A percentile compares a stretch with the other conserved stretches of the same genome.
These are phyloP conservation scores for Tephrocybe sp. DNA, from an alignment of 768 basidiomycete species.

Conservation along the genomic window DNA sequence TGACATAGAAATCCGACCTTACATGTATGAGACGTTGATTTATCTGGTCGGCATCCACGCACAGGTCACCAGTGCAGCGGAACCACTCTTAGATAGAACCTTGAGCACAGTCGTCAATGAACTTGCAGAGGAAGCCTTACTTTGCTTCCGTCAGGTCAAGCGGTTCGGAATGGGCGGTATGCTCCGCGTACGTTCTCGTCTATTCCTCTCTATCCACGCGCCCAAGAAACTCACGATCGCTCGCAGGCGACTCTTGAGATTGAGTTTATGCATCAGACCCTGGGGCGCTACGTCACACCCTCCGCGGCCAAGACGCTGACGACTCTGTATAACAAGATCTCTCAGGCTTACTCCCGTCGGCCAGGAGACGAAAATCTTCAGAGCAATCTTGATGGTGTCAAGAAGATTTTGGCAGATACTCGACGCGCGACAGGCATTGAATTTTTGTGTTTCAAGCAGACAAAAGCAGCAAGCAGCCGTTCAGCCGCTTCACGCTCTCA, in stretches of 20 bases:
- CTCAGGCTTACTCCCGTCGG: conserved; percentile 84
- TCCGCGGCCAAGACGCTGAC: conserved; percentile 82
- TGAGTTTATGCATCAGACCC: conserved; percentile 97
- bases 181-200: conserved; percentile 69
- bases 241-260: conserved; percentile 94
- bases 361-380: conserved; percentile 88
- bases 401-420: conserved; percentile 86
- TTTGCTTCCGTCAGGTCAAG: conserved; percentile 85
- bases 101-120: conserved; percentile 81
- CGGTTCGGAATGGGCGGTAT: conserved; percentile 98
- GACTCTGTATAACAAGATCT: conserved; percentile 93
- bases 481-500: conserved; percentile 16
- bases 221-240: not conserved
- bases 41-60: conserved; percentile 91
- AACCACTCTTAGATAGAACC: conserved; percentile 78
- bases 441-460: conserved; percentile 89
- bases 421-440: conserved; percentile 91
- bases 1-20: conserved; percentile 79
- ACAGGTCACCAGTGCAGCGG: conserved; percentile 80
- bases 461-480: conserved; percentile 43
- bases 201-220: not conserved
- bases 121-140: conserved; percentile 79
- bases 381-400: conserved; percentile 84
- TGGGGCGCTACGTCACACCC: conserved; percentile 84
- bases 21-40: conserved; percentile 89